A percentile compares a stretch with the other conserved stretches of the same genome.
Conservation (phyloP, 2,329 filamentous ascomycete genomes). For the Coniochaeta prunicola region DNA sequence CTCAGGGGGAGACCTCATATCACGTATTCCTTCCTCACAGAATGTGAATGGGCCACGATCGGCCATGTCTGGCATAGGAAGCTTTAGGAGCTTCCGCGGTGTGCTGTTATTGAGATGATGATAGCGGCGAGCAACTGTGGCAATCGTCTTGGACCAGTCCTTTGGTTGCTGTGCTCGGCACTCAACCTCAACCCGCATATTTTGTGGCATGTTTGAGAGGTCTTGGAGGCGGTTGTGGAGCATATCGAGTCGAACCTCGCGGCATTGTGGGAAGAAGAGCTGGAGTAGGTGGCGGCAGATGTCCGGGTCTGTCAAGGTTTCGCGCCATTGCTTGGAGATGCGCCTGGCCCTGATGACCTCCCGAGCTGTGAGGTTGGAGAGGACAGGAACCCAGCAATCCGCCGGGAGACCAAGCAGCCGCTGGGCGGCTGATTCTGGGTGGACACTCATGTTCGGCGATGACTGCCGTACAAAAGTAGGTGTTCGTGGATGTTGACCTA, state of each 20-base stretch:
- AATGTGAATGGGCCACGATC: background rate
- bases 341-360: slow-evolving; percentile 45
- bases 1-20: no score
- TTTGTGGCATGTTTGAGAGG: slow-evolving; percentile 6
- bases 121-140: slow-evolving; percentile 46
- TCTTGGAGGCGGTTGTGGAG: slow-evolving; percentile 5
- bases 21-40: no score
- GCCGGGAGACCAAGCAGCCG: background rate
- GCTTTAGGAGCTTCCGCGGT: background rate
- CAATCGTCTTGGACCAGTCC: slow-evolving; percentile 37
- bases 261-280: slow-evolving; percentile 42
- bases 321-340: slow-evolving; percentile 41
- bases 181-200: slow-evolving; percentile 10
- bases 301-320: slow-evolving; percentile 39
- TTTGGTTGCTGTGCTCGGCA: slow-evolving; percentile 7
- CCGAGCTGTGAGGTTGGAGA: slow-evolving; percentile 37
- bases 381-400: slow-evolving; percentile 30
- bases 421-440: background rate
- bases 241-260: slow-evolving; percentile 36
- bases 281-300: slow-evolving; percentile 40
- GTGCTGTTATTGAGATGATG: slow-evolving; percentile 29
- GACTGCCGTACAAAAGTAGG: background rate
- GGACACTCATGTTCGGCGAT: background rate
- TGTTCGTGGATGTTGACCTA: background rate
- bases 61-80: background rate